Conservation (phyloP, 441 rosid genomes). For the Populus tomentosa region DNA sequence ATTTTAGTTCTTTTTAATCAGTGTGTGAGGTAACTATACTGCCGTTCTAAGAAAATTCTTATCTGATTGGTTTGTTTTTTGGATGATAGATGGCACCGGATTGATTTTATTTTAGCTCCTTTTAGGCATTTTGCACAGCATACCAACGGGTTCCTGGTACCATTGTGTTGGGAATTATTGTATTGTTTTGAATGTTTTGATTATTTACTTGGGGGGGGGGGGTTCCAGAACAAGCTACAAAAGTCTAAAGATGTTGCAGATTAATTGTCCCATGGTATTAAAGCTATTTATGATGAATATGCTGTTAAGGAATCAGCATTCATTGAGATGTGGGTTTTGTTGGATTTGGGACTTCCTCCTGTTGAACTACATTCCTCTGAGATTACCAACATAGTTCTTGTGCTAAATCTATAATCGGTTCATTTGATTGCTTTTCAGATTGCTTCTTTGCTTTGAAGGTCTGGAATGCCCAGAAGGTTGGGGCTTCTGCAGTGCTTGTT, state of each 20-base stretch:
- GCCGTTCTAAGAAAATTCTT: not conserved
- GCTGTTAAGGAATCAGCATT: not conserved
- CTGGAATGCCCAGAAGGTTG: constrained; percentile 97
- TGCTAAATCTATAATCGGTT: not conserved
- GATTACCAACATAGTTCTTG: not conserved
- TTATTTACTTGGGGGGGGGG: not conserved
- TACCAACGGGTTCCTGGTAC: not conserved
- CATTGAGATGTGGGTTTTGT: not conserved
- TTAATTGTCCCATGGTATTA: not conserved
- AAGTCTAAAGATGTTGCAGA: not conserved
- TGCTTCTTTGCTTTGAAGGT: constrained; percentile 94
- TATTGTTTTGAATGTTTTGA: not conserved
- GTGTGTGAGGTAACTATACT: not conserved
- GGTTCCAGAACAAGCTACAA: not conserved
- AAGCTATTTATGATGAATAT: not conserved
- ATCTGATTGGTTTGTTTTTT: not conserved
- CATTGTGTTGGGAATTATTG: not conserved
- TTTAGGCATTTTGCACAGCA: not conserved
- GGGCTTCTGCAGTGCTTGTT: constrained; percentile 97
- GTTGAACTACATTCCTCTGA: not conserved
- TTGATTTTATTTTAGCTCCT: not conserved
- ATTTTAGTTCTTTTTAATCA: not conserved
- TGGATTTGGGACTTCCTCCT: not conserved
- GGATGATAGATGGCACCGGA: not conserved
- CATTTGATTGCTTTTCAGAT: constrained; percentile 41